Percentiles rank a stretch among this genome's conserved stretches.
Conservation (phyloP, 2,329 filamentous ascomycete genomes). For the Sclerotinia subarctica region DNA sequence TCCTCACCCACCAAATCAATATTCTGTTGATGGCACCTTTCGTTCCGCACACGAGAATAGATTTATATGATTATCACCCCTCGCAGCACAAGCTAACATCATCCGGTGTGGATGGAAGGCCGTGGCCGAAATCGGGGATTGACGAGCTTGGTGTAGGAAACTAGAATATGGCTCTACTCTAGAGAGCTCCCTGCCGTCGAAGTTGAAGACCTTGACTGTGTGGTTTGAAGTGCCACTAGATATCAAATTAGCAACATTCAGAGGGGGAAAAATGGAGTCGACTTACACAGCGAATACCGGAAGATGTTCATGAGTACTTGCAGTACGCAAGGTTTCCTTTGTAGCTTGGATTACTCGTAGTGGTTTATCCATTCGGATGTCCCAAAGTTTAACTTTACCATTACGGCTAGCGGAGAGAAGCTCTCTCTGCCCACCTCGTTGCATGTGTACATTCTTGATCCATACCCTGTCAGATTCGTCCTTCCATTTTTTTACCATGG, state of each 20-base stretch:
- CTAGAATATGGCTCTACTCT: slow-evolving; percentile 86
- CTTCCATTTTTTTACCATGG: slow-evolving; percentile 96
- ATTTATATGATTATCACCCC: slow-evolving; percentile 87
- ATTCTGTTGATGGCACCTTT: slow-evolving; percentile 13
- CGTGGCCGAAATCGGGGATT: slow-evolving; percentile 79
- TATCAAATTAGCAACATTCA: slow-evolving; percentile 1
- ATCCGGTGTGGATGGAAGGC: slow-evolving; percentile 95
- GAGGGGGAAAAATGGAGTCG: background rate
- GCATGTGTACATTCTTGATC: slow-evolving; percentile 95
- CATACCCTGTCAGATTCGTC: slow-evolving; percentile 82
- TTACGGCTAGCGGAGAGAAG: slow-evolving; percentile 87
- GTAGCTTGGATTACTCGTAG: slow-evolving; percentile 73
- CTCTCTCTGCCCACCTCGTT: slow-evolving; percentile 89
- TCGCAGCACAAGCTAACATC: slow-evolving; percentile 81
- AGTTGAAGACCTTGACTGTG: slow-evolving; percentile 88
- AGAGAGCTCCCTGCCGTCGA: slow-evolving; percentile 75
- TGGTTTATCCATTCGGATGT: slow-evolving; percentile 81
- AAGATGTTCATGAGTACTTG: slow-evolving; percentile 92
- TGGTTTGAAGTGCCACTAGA: slow-evolving; percentile 81
- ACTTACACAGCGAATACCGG: slow-evolving; percentile 92
- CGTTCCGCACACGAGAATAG: slow-evolving; percentile 68
- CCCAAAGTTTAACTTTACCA: slow-evolving; percentile 93
- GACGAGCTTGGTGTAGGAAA: slow-evolving; percentile 77
- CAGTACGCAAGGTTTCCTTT: slow-evolving; percentile 73
- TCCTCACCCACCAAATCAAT: background rate